phyloP scores from a whole-genome alignment of 495 filamentous ascomycete genomes.

The Hypoxylon cercidicola region DNA sequence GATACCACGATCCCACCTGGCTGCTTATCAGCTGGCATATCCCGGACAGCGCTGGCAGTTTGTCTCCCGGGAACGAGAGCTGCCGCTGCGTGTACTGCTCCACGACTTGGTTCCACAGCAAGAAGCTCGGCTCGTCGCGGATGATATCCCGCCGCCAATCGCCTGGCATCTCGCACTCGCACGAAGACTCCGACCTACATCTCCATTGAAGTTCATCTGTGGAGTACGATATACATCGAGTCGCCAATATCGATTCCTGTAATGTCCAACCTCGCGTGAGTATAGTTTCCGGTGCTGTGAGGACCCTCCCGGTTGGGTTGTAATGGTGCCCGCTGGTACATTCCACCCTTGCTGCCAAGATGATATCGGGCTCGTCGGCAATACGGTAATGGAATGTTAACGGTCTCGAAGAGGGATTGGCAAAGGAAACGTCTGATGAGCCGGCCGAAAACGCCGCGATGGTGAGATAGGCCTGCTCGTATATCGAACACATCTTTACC shows the following conservation, averaged over 20 bases:
- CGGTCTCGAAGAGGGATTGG: background rate
- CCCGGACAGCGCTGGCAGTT: constrained; percentile 14
- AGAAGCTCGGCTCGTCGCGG: background rate
- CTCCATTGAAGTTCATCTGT: constrained; percentile 19
- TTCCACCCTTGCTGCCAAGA: background rate
- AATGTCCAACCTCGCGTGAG: constrained; percentile 15
- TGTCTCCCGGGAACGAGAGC: constrained; percentile 6
- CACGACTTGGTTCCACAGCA: constrained; percentile 8
- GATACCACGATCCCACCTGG: constrained; percentile 12
- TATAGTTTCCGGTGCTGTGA: background rate
- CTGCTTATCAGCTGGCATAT: constrained; percentile 10
- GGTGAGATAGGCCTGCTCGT: constrained; percentile 41
- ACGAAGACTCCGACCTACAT: constrained; percentile 1
- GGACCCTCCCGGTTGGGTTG: no score
- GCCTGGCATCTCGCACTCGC: constrained; percentile 1
- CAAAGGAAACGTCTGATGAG: constrained; percentile 11
- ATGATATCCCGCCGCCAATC: no score
- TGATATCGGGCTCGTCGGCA: background rate
- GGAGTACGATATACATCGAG: constrained; percentile 16
- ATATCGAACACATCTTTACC: constrained; percentile 44
- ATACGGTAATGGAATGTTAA: background rate
- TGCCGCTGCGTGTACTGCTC: constrained; percentile 6
- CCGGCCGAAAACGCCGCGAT: constrained; percentile 44
- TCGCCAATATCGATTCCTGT: constrained; percentile 13
- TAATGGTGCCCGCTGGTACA: constrained; percentile 10